phyloP scores from a whole-genome alignment of 306 rosid species.

The Lathyrus sativus region DNA sequence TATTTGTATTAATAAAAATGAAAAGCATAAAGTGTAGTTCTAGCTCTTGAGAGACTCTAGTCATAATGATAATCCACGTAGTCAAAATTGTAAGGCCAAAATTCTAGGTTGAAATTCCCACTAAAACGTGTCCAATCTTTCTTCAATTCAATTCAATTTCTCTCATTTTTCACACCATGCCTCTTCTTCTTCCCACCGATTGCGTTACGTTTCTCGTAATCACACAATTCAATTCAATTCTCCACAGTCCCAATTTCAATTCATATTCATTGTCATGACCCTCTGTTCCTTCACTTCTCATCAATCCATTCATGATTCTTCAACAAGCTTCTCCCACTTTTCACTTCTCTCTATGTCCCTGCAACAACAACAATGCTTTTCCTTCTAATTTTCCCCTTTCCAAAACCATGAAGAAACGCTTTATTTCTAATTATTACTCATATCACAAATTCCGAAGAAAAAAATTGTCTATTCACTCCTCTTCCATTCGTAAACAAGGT shows the following conservation, averaged over 20 bases:
- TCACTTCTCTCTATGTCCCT: conserved; percentile 52
- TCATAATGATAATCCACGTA: conserved; percentile 60
- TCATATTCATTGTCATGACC: conserved; percentile 17
- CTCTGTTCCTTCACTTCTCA: background rate
- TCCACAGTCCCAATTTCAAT: background rate
- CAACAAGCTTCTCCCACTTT: conserved; percentile 52
- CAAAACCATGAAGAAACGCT: conserved; percentile 42
- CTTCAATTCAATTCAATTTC: background rate
- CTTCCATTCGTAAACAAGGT: conserved; percentile 38
- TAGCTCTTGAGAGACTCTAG: background rate
- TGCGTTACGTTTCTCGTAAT: background rate
- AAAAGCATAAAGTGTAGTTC: background rate
- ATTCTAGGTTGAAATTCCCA: conserved; percentile 33
- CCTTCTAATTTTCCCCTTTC: conserved; percentile 35
- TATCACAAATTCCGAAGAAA: conserved; percentile 41
- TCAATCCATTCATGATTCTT: conserved; percentile 57
- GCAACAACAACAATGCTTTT: conserved; percentile 31
- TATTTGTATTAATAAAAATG: background rate
- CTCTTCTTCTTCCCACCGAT: background rate
- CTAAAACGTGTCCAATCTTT: background rate
- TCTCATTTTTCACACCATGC: background rate
- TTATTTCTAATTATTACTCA: conserved; percentile 36
- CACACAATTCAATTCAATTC: background rate
- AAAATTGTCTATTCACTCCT: conserved; percentile 44
- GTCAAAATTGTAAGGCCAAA: conserved; percentile 55